Evolutionary conservation across 805 yeast species (phyloP).

Genomic region (Candida montana): DNA sequence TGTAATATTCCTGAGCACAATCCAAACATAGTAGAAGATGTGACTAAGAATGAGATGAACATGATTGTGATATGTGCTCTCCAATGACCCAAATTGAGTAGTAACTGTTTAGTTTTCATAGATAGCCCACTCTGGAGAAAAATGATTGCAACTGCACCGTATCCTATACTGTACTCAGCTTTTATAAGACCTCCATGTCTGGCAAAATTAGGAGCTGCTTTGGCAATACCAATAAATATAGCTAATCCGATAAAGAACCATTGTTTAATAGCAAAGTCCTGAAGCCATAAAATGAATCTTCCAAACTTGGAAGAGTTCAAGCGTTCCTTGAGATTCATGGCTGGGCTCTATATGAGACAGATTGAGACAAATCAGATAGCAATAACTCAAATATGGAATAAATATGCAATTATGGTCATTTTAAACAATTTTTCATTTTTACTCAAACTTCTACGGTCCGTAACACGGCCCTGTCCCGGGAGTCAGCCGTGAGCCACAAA

Average conservation of each 20-base stretch:
- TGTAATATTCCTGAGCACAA: slow-evolving; percentile 59
- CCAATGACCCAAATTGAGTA: slow-evolving; percentile 68
- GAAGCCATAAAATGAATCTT: slow-evolving; percentile 9
- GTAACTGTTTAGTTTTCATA: slow-evolving; percentile 59
- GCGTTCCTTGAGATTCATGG: slow-evolving; percentile 1
- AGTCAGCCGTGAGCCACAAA: too few species aligned
- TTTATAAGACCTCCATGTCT: slow-evolving; percentile 72
- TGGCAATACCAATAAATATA: slow-evolving; percentile 67
- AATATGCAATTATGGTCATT: too few species aligned
- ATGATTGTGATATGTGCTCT: slow-evolving; percentile 74
- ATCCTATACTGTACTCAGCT: slow-evolving; percentile 73
- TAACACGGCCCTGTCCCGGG: not conserved
- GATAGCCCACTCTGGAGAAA: slow-evolving; percentile 78
- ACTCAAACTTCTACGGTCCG: not conserved
- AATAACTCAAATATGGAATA: too few species aligned
- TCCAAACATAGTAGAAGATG: slow-evolving; percentile 69
- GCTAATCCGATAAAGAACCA: slow-evolving; percentile 80
- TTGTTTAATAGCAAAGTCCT: slow-evolving; percentile 31
- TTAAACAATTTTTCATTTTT: too few species aligned
- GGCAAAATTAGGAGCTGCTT: slow-evolving; percentile 77
- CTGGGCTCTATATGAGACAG: not conserved
- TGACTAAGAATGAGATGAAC: slow-evolving; percentile 62
- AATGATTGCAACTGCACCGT: slow-evolving; percentile 83
- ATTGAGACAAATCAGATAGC: too few species aligned
- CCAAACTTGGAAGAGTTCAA: slow-evolving; percentile 1